Conservation (phyloP, 768 basidiomycete genomes). For the Rhodotorula graminis region DNA sequence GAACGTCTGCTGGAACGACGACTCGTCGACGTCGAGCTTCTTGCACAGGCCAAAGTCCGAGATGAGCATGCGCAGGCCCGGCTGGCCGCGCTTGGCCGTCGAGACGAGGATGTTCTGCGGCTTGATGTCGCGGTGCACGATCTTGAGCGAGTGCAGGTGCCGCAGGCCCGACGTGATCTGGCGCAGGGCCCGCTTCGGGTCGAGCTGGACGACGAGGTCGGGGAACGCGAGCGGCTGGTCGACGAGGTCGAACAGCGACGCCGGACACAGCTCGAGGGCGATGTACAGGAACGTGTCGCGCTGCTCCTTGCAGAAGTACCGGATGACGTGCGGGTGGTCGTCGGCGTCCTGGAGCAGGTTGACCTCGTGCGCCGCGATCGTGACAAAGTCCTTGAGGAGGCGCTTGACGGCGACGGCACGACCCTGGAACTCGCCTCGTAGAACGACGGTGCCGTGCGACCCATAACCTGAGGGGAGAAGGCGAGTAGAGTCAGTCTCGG, state of each 20-base stretch:
- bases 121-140: conserved; percentile 97
- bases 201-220: conserved; percentile 72
- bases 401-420: conserved; percentile 98
- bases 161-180: conserved; percentile 83
- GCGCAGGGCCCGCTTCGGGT: conserved; percentile 77
- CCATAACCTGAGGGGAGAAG: conserved; percentile 65
- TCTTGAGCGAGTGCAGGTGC: conserved; percentile 87
- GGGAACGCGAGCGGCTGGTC: conserved; percentile 67
- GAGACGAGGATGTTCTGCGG: conserved; percentile 95
- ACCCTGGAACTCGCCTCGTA: conserved; percentile 88
- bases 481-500: not conserved
- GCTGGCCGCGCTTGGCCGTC: conserved; percentile 50
- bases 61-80: conserved; percentile 73
- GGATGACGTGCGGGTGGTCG: conserved; percentile 96
- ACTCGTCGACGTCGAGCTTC: conserved; percentile 90
- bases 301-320: conserved; percentile 95
- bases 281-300: conserved; percentile 94
- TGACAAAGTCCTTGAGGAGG: conserved; percentile 88
- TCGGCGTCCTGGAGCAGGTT: conserved; percentile 91
- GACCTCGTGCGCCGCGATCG: conserved; percentile 87
- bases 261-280: conserved; percentile 89
- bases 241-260: conserved; percentile 78
- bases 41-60: conserved; percentile 98
- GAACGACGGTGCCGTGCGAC: conserved; percentile 94
- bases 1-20: conserved; percentile 86